Evolutionary conservation across 148 eudicot genomes (phyloP).

Genomic region (Chenopodium berlandieri): DNA sequence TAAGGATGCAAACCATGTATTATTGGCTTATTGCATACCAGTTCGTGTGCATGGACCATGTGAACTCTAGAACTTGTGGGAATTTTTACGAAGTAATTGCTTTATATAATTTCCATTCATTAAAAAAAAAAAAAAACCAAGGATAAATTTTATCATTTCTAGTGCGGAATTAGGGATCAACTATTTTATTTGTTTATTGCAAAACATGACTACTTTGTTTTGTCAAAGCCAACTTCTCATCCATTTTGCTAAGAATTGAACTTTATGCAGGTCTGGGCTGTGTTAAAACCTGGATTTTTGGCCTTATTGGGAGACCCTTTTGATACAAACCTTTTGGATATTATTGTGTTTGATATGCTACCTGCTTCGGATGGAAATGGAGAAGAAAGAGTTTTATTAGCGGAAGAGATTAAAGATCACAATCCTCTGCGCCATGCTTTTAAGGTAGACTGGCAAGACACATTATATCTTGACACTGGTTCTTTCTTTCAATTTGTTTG

Average conservation of each 20-base stretch:
- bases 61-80: not conserved
- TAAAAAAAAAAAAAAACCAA: not conserved
- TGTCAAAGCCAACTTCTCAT: not conserved
- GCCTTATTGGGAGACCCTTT: slow-evolving; percentile 45
- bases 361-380: slow-evolving; percentile 81
- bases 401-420: slow-evolving; percentile 85
- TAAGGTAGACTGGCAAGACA: slow-evolving; percentile 47
- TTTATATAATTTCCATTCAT: not conserved
- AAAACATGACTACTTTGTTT: not conserved
- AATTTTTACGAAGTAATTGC: too few relatives aligned
- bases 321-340: slow-evolving; percentile 49
- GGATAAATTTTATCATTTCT: not conserved
- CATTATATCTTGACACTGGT: not conserved
- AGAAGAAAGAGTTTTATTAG: slow-evolving; percentile 76
- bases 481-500: not conserved
- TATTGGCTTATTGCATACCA: not conserved
- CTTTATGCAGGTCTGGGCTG: slow-evolving; percentile 83
- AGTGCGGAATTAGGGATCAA: not conserved
- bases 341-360: slow-evolving; percentile 47
- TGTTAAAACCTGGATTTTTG: slow-evolving; percentile 48
- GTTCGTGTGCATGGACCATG: not conserved
- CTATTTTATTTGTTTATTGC: not conserved
- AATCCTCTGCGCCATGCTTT: slow-evolving; percentile 94
- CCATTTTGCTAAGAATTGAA: slow-evolving; percentile 13
- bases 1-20: not conserved